A percentile compares a stretch with the other conserved stretches of the same genome.
Evolutionary conservation across 345 rosid genomes (phyloP).

Genomic region (Euclidium syriacum): DNA sequence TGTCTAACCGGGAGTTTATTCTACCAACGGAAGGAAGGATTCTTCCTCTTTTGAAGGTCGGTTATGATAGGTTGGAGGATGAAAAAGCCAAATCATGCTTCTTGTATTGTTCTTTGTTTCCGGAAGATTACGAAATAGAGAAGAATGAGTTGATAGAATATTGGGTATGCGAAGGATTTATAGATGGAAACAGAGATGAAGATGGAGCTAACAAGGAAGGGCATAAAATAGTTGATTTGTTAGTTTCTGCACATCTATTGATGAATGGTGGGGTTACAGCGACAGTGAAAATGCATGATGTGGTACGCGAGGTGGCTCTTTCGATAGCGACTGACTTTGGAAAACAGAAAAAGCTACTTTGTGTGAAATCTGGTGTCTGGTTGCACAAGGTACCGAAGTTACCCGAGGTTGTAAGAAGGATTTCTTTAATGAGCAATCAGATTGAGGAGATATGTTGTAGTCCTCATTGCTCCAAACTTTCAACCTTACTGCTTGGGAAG

Average conservation of each 20-base stretch:
- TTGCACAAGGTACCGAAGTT: too few relatives aligned
- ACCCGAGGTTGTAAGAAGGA: too few relatives aligned
- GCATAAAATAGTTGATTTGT: constrained; percentile 14
- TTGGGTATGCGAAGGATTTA: constrained; percentile 28
- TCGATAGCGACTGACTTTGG: constrained; percentile 28
- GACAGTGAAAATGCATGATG: constrained; percentile 39
- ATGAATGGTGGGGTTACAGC: not conserved
- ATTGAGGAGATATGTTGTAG: too few relatives aligned
- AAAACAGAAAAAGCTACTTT: not conserved
- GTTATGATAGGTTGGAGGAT: constrained; percentile 1
- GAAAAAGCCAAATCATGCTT: not conserved
- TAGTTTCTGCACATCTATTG: constrained; percentile 22
- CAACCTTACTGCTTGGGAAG: too few relatives aligned
- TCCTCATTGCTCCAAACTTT: too few relatives aligned
- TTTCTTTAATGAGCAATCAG: too few relatives aligned
- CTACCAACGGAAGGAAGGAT: not conserved
- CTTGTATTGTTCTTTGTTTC: constrained; percentile 1
- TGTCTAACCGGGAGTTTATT: not conserved
- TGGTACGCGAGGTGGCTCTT: constrained; percentile 39
- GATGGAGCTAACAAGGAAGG: constrained; percentile 17
- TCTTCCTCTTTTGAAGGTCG: not conserved
- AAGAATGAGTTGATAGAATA: not conserved
- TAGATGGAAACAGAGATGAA: not conserved
- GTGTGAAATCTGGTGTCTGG: constrained; percentile 5
- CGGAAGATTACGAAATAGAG: not conserved